Evolutionary conservation across 2,329 filamentous ascomycete genomes (phyloP).

Genomic region (Exophiala spinifera): DNA sequence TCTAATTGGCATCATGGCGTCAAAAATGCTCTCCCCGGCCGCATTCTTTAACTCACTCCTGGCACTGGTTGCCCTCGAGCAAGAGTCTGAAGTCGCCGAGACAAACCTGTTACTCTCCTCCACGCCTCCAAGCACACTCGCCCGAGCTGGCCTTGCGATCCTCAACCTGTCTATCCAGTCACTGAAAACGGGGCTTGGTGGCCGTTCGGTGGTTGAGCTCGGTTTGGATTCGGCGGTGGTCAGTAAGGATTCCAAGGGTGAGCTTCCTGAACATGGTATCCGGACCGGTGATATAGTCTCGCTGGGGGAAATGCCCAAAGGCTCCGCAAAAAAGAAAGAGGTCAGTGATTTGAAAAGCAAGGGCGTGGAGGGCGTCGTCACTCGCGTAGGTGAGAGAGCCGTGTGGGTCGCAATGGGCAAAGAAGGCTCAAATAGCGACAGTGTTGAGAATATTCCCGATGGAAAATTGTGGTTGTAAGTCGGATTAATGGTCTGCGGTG

Average conservation of each 20-base stretch:
- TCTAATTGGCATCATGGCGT: background rate
- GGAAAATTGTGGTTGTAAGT: slow-evolving; percentile 63
- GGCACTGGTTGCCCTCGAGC: slow-evolving; percentile 42
- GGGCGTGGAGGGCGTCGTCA: slow-evolving; percentile 47
- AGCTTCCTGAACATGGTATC: slow-evolving; percentile 46
- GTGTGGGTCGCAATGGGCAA: slow-evolving; percentile 46
- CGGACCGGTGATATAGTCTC: slow-evolving; percentile 49
- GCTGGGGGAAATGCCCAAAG: slow-evolving; percentile 41
- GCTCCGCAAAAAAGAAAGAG: slow-evolving; percentile 34
- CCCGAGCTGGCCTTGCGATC: slow-evolving; percentile 42
- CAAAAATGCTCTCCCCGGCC: slow-evolving; percentile 34
- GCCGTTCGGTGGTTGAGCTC: slow-evolving; percentile 85
- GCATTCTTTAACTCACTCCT: slow-evolving; percentile 44
- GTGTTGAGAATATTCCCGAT: slow-evolving; percentile 50
- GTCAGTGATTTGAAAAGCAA: slow-evolving; percentile 32
- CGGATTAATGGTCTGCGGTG: background rate
- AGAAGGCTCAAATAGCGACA: slow-evolving; percentile 39
- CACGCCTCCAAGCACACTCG: slow-evolving; percentile 34
- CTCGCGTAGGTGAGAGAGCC: slow-evolving; percentile 41
- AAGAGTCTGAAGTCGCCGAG: slow-evolving; percentile 44
- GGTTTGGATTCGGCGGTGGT: slow-evolving; percentile 66
- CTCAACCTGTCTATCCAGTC: slow-evolving; percentile 56
- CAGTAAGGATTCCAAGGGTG: slow-evolving; percentile 31
- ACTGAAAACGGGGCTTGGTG: slow-evolving; percentile 83
- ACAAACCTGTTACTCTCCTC: slow-evolving; percentile 39